phyloP scores from a whole-genome alignment of 371 early-diverging fungal species.

The Rozella allomycis region DNA sequence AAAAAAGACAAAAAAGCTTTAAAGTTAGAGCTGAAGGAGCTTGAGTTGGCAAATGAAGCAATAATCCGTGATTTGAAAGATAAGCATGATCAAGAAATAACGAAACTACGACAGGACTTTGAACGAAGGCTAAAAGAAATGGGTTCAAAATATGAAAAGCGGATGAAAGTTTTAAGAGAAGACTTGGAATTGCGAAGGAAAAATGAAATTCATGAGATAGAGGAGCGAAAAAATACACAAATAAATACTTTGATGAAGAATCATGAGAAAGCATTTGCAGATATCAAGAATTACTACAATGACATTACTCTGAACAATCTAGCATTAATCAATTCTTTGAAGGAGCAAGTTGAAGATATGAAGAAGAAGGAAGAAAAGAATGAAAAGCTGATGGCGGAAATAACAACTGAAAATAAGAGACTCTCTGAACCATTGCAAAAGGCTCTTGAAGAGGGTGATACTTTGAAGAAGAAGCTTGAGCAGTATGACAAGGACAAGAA shows the following conservation, averaged over 20 bases:
- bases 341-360: constrained; percentile 40
- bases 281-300: constrained; percentile 40
- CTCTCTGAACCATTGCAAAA: constrained; percentile 30
- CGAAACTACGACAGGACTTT: constrained; percentile 20
- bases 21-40: constrained; percentile 28
- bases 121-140: constrained; percentile 28
- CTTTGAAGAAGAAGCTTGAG: constrained; percentile 19
- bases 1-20: constrained; percentile 26
- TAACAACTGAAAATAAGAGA: constrained; percentile 32
- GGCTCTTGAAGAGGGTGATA: constrained; percentile 29
- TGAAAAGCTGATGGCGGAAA: constrained; percentile 36
- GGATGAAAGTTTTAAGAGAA: constrained; percentile 25
- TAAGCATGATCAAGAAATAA: constrained; percentile 25
- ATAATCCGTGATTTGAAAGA: constrained; percentile 20
- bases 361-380: constrained; percentile 38
- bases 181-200: constrained; percentile 32
- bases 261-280: constrained; percentile 34
- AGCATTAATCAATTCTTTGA: constrained; percentile 31
- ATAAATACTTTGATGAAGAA: constrained; percentile 35
- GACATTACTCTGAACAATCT: constrained; percentile 37
- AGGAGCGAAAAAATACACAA: constrained; percentile 36
- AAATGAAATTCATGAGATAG: constrained; percentile 36
- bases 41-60: constrained; percentile 30
- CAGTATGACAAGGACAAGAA: constrained; percentile 33
- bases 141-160: constrained; percentile 27